Base-by-base conservation (phyloP, 2,329 filamentous ascomycete genomes). In the Coniella vitis region DNA sequence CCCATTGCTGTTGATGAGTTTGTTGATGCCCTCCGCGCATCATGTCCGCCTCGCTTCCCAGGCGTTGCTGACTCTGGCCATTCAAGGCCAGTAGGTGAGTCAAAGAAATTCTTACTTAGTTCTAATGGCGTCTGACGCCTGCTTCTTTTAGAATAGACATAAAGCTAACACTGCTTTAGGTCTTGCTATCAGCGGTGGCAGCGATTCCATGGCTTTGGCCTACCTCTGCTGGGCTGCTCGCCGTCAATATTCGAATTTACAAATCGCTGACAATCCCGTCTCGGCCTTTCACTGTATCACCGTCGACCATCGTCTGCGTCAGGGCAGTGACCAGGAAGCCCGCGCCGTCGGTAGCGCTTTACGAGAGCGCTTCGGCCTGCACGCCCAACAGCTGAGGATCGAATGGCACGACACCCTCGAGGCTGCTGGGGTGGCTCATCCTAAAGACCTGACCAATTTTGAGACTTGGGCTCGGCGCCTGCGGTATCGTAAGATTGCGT, bases 171-270 rank as follows among this genome's bases (percentile, higher is more conserved):
- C 14, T 17, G 22, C 17, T 19, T 1, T 54, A 87, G 84, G 77
- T 47, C 70, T 97, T 51, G 93, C 90, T 14, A 73, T 97, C 53
- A 96, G 90, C 61, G 93, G 93, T 20, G 93, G 93, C 7, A 87
- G 93, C 35, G 93, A 98, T 66, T 97, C 91, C n/a, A 98, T 97
- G 90, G 91, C 91, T 22, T 73, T 98, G 52, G 89, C 90, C 48
- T 82, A 74, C 52, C 75, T 97, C 32, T 87, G 86, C 62, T 75
- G 73, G 42, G 65, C 70, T 39, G 58, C 76, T 32, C 65, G 66
- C 34, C 62, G 53, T 3, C 52, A 54, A 3, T 60, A 69, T 39
- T 60, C 59, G 2, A 51, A 56, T 21, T 59, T 71, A 54, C 66
- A 56, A 38, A 60, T 80, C 21, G 68, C 67, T 31, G 75, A 75